Percentiles rank a stretch among this genome's conserved stretches.
phyloP scores from a whole-genome alignment of 2,329 filamentous ascomycete genomes.

The Talaromyces sp. region DNA sequence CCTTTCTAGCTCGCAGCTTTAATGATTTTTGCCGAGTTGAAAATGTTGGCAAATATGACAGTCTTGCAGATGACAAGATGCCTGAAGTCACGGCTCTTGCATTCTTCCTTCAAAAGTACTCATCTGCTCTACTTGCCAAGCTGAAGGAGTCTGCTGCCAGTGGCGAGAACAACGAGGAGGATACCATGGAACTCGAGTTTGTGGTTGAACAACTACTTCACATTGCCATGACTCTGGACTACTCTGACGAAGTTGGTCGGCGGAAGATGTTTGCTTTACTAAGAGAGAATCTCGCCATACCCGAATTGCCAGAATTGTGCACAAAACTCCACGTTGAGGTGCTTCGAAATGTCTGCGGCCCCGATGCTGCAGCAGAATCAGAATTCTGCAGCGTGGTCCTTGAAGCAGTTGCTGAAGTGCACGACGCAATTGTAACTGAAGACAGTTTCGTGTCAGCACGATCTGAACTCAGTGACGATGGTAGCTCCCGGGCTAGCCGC shows the following conservation, averaged over 20 bases:
- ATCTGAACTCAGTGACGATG: constrained; percentile 70
- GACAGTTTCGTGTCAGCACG: constrained; percentile 92
- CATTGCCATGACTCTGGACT: constrained; percentile 87
- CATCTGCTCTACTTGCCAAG: constrained; percentile 46
- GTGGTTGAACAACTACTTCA: constrained; percentile 92
- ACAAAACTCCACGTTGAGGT: constrained; percentile 83
- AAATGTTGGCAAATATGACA: constrained; percentile 67
- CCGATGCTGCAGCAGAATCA: constrained; percentile 44
- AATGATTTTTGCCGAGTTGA: constrained; percentile 84
- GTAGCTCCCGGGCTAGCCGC: constrained; percentile 38
- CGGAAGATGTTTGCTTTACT: constrained; percentile 93
- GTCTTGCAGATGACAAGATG: constrained; percentile 82
- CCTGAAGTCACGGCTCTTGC: constrained; percentile 90
- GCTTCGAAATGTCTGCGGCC: constrained; percentile 74
- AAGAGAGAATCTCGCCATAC: constrained; percentile 75
- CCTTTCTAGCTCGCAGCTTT: constrained; percentile 86
- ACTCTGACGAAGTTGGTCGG: constrained; percentile 93
- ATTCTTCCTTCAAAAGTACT: constrained; percentile 77
- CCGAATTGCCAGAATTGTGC: constrained; percentile 84
- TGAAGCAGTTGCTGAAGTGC: constrained; percentile 92
- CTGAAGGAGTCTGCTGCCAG: constrained; percentile 35
- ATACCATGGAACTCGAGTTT: constrained; percentile 86
- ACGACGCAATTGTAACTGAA: constrained; percentile 76
- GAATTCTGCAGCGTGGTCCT: constrained; percentile 57
- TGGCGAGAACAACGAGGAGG: constrained; percentile 68